Percentiles rank a stretch among this genome's conserved stretches.
Evolutionary conservation across 2,329 filamentous ascomycete genomes (phyloP).

Genomic region (Neonectria magnoliae): DNA sequence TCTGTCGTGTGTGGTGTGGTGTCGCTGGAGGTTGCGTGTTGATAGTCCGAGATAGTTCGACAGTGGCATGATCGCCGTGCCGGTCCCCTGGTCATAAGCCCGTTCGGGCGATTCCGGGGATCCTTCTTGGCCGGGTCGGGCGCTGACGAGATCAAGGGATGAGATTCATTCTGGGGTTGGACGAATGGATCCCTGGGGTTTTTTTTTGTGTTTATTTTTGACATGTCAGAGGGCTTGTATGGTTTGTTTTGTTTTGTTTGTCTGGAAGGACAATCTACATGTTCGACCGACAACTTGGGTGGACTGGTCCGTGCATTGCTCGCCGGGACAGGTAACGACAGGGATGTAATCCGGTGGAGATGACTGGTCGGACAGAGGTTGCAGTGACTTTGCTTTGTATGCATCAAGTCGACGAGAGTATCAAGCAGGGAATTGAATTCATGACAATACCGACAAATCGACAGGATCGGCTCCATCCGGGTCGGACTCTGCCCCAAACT

Average conservation of each 20-base stretch:
- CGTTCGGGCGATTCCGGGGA: constrained; percentile 26
- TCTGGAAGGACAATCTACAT: background rate
- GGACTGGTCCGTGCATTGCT: background rate
- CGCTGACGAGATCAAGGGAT: background rate
- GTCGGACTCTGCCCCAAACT: constrained; percentile 2
- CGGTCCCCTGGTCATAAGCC: constrained; percentile 28
- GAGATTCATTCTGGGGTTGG: background rate
- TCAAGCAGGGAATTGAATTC: background rate
- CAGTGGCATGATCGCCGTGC: constrained; percentile 36
- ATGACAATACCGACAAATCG: background rate
- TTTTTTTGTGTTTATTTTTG: background rate
- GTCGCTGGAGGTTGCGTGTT: constrained; percentile 28
- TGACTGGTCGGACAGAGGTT: background rate
- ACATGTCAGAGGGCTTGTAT: background rate
- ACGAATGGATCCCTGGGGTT: background rate
- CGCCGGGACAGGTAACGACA: background rate
- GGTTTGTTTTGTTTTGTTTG: background rate
- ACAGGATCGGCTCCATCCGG: background rate
- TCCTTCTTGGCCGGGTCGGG: background rate
- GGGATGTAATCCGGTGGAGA: background rate
- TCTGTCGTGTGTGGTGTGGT: constrained; percentile 21
- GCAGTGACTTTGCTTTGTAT: background rate
- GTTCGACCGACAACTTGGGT: background rate
- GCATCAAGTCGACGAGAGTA: background rate
- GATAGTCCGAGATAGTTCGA: constrained; percentile 41